Conservation (phyloP, 306 rosid genomes). For the Dryas drummondii region DNA sequence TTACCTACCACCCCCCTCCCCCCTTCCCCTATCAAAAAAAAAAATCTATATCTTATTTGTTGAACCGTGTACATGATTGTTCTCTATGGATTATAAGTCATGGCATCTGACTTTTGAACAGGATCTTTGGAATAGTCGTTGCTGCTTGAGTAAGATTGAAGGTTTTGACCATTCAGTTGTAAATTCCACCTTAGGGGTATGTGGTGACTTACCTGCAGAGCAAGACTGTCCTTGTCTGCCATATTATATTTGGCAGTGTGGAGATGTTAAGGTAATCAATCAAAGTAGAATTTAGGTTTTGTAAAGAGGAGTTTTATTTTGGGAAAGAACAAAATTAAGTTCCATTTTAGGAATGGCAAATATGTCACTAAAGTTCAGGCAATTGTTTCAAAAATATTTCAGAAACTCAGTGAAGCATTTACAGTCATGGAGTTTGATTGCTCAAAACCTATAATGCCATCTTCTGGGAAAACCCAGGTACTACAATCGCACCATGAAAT, state of each 20-base stretch:
- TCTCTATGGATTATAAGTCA: neutral
- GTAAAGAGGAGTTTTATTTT: conserved; percentile 12
- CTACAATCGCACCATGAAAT: conserved; percentile 10
- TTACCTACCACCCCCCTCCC: neutral
- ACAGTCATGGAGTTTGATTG: conserved; percentile 84
- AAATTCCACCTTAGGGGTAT: conserved; percentile 74
- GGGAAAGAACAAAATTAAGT: neutral
- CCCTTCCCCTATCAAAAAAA: neutral
- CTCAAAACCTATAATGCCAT: conserved; percentile 53
- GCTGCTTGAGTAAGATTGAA: conserved; percentile 62
- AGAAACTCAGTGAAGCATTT: conserved; percentile 77
- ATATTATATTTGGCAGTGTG: conserved; percentile 74
- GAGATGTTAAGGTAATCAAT: conserved; percentile 59
- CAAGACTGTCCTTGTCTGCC: conserved; percentile 73
- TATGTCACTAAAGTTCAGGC: conserved; percentile 8
- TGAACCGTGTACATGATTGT: neutral
- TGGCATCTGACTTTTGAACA: conserved; percentile 24
- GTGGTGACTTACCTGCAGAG: conserved; percentile 51
- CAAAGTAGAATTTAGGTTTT: conserved; percentile 18
- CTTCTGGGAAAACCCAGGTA: conserved; percentile 75
- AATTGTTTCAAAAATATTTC: conserved; percentile 30
- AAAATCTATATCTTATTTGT: neutral
- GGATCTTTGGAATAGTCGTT: conserved; percentile 90
- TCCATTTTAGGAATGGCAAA: conserved; percentile 18
- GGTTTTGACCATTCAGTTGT: conserved; percentile 77